phyloP scores from a whole-genome alignment of 2,329 filamentous ascomycete species.

The Trichoderma endophyticum region DNA sequence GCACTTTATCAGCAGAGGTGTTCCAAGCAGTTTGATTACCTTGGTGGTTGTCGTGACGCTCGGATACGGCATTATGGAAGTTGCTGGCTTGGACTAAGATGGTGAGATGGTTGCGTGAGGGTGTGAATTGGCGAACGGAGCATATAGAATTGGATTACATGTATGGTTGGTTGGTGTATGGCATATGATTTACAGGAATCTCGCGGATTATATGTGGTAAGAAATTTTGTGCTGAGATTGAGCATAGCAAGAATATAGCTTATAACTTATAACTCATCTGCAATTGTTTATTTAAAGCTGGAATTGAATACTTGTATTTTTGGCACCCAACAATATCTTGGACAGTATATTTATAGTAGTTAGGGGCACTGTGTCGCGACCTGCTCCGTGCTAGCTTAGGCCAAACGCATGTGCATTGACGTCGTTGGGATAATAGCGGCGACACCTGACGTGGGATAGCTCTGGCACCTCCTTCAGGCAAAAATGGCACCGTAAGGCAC shows the following conservation, averaged over 20 bases:
- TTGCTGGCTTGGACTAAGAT: conserved; percentile 57
- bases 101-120: background rate
- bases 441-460: conserved; percentile 17
- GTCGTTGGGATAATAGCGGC: conserved; percentile 24
- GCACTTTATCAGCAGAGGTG: conserved; percentile 91
- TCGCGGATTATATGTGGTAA: background rate
- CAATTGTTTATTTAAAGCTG: background rate
- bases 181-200: background rate
- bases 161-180: background rate
- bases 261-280: background rate
- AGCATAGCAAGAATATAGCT: background rate
- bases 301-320: background rate
- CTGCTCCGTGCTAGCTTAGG: conserved; percentile 25
- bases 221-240: background rate
- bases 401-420: conserved; percentile 30
- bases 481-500: background rate
- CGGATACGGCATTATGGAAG: conserved; percentile 85
- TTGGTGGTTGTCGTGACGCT: conserved; percentile 80
- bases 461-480: conserved; percentile 8
- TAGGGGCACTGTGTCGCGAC: conserved; percentile 21
- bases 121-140: background rate
- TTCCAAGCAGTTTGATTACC: conserved; percentile 80
- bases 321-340: background rate
- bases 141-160: background rate
- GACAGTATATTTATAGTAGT: background rate